Evolutionary conservation across 2,329 filamentous ascomycete genomes (phyloP).

Genomic region (Colletotrichum horii): DNA sequence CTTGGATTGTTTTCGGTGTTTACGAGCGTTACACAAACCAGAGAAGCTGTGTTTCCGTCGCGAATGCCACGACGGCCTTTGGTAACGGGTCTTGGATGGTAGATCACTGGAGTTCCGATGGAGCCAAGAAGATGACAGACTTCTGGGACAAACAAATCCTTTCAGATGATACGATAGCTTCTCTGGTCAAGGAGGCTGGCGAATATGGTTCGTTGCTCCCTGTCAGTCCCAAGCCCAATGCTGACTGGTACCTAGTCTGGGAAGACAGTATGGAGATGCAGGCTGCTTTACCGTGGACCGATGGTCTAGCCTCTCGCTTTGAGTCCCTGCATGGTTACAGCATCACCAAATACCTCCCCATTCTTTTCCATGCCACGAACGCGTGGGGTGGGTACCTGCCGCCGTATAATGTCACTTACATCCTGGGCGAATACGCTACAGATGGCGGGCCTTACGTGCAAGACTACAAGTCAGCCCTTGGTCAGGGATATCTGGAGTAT

Average conservation of each 20-base stretch:
- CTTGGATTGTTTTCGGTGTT: neutral
- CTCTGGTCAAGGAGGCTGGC: neutral
- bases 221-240: rapidly evolving
- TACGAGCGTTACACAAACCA: neutral
- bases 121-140: neutral
- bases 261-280: neutral
- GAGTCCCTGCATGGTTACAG: neutral
- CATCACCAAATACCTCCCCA: neutral
- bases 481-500: neutral
- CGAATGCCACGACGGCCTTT: neutral
- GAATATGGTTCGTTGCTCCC: neutral
- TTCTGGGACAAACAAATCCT: neutral
- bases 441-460: neutral
- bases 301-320: neutral
- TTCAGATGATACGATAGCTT: neutral
- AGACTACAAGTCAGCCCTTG: neutral
- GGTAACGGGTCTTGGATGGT: neutral
- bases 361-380: neutral
- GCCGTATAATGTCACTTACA: neutral
- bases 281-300: neutral
- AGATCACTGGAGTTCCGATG: neutral
- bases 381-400: neutral
- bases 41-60: neutral
- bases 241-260: neutral
- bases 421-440: neutral